phyloP scores from a whole-genome alignment of 2,329 filamentous ascomycete species.

The Exserohilum turcica region DNA sequence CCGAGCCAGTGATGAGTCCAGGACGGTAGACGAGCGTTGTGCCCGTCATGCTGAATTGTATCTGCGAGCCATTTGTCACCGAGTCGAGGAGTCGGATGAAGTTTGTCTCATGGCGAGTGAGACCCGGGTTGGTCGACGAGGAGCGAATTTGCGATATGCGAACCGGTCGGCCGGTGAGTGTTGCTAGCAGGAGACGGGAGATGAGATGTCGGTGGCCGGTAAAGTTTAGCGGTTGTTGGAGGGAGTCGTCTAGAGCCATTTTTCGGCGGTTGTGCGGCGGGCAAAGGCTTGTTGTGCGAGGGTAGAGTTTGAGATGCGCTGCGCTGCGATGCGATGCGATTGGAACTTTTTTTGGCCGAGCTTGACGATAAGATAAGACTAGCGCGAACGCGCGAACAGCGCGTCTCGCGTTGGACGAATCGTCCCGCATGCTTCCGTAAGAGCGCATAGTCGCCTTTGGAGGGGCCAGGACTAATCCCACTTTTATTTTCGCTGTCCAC shows the following conservation, averaged over 20 bases:
- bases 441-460: neutral
- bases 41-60: slow-evolving; percentile 96
- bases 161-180: slow-evolving; percentile 84
- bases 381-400: slow-evolving; percentile 13
- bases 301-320: neutral
- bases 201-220: slow-evolving; percentile 83
- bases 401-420: slow-evolving; percentile 10
- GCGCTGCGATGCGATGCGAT: slow-evolving; percentile 10
- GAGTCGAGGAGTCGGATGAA: slow-evolving; percentile 93
- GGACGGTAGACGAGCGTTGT: slow-evolving; percentile 92
- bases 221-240: slow-evolving; percentile 68
- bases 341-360: slow-evolving; percentile 29
- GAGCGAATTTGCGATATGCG: slow-evolving; percentile 94
- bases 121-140: slow-evolving; percentile 83
- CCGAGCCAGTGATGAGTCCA: slow-evolving; percentile 85
- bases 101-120: slow-evolving; percentile 91
- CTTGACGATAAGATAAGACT: slow-evolving; percentile 16
- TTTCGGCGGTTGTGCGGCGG: slow-evolving; percentile 6
- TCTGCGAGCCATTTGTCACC: slow-evolving; percentile 90
- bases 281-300: neutral
- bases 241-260: slow-evolving; percentile 42
- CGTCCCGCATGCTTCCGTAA: neutral
- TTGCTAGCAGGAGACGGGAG: slow-evolving; percentile 84
- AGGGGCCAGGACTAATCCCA: neutral
- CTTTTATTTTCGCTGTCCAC: neutral